Percentiles rank a stretch among this genome's conserved stretches.
Conservation (phyloP, 805 yeast species). For the Metschnikowia gelsemii region DNA sequence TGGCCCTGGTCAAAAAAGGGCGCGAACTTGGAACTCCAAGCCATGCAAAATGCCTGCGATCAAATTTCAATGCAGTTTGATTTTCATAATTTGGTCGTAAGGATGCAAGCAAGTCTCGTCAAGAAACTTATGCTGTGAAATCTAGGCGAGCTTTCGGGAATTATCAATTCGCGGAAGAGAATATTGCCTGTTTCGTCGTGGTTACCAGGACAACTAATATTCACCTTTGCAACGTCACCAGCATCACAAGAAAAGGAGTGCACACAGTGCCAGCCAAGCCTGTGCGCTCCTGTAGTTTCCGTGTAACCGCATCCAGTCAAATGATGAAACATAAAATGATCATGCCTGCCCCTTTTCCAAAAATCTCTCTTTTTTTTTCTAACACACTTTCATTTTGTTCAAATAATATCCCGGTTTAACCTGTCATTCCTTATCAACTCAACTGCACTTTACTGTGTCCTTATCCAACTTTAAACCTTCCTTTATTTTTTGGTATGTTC, state of each 20-base stretch:
- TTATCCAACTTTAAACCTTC: conserved; percentile 1
- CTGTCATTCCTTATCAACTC: conserved; percentile 18
- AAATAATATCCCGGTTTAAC: conserved; percentile 15
- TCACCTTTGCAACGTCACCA: conserved; percentile 1
- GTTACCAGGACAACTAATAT: background rate
- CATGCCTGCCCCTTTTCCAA: background rate
- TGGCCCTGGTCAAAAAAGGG: no score
- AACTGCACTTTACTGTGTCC: background rate
- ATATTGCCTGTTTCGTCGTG: conserved; percentile 2
- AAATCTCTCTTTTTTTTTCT: conserved; percentile 3
- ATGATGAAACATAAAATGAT: conserved; percentile 10
- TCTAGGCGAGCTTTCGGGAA: no score
- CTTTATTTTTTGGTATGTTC: background rate
- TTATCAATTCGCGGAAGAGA: no score
- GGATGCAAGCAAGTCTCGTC: no score
- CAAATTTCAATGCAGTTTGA: no score
- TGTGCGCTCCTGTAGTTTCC: background rate
- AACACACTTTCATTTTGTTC: conserved; percentile 1
- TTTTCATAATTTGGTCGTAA: no score
- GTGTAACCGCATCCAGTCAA: background rate
- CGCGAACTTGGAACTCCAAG: no score
- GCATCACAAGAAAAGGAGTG: background rate
- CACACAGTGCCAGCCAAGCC: background rate
- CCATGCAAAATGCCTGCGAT: no score
- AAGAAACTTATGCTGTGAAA: no score